A percentile compares a stretch with the other conserved stretches of the same genome.
These are phyloP conservation scores for Globisporangium abappressorium DNA, from an alignment of 352 stramenopile species.

Conservation along the genomic window DNA sequence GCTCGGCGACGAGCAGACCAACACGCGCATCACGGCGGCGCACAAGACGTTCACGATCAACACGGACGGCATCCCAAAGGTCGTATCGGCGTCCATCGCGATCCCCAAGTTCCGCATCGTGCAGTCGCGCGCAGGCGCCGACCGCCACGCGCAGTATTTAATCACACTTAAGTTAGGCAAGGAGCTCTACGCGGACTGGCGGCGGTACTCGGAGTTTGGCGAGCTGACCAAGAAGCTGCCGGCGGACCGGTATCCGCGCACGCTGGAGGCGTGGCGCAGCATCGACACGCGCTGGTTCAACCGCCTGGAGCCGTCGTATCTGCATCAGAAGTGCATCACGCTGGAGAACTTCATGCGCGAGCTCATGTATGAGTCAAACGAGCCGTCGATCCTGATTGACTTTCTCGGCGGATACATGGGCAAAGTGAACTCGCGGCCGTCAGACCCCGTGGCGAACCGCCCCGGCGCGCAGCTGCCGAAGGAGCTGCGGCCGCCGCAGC, in stretches of 20 bases:
- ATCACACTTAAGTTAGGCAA: conserved; percentile 87
- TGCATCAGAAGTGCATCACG: conserved; percentile 87
- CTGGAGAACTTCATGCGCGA: conserved; percentile 87
- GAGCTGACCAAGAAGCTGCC: conserved; percentile 81
- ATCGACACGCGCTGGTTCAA: conserved; percentile 90
- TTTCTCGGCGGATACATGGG: conserved; percentile 77
- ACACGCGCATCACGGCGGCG: conserved; percentile 76
- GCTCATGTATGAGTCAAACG: conserved; percentile 87
- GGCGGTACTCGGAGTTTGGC: conserved; percentile 87
- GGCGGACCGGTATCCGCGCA: conserved; percentile 47
- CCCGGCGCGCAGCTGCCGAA: conserved; percentile 79
- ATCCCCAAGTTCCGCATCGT: conserved; percentile 90
- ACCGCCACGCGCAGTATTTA: conserved; percentile 86
- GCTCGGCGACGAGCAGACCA: conserved; percentile 79
- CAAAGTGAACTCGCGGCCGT: conserved; percentile 77
- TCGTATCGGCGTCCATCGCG: conserved; percentile 74
- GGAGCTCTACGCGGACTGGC: conserved; percentile 84
- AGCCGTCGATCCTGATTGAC: conserved; percentile 68
- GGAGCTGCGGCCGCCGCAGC: conserved; percentile 90
- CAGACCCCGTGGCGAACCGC: conserved; percentile 56
- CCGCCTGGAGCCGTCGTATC: conserved; percentile 78
- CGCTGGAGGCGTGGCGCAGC: conserved; percentile 60
- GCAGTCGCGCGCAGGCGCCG: conserved; percentile 70
- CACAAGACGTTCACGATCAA: conserved; percentile 85
- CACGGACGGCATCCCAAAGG: conserved; percentile 72